Evolutionary conservation across 345 rosid genomes (phyloP).

Genomic region (Diplotaxis tenuifolia): DNA sequence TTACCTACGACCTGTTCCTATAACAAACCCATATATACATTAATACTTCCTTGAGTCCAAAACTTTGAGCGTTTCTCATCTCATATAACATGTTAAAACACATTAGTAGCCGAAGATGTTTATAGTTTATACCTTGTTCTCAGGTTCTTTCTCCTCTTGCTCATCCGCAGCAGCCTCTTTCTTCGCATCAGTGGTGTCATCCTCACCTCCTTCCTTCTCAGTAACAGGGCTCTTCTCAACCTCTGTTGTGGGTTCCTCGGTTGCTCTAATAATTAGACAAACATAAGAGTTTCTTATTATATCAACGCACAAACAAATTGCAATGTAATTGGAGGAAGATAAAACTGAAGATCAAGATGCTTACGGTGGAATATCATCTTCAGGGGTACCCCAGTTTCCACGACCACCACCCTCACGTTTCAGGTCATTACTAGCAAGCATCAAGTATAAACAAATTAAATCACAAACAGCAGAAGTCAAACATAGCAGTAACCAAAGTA

Average conservation of each 20-base stretch:
- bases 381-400: slow-evolving; percentile 84
- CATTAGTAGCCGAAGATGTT: not conserved
- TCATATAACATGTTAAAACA: not conserved
- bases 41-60: not conserved
- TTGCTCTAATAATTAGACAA: slow-evolving; percentile 40
- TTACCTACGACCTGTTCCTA: slow-evolving; percentile 91
- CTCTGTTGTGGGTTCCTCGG: slow-evolving; percentile 56
- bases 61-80: not conserved
- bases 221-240: too few species aligned
- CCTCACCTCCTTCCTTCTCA: too few species aligned
- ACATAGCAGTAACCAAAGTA: not conserved
- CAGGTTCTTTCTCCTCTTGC: slow-evolving; percentile 47
- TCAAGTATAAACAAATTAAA: not conserved
- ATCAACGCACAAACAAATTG: not conserved
- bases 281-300: not conserved
- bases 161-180: slow-evolving; percentile 40
- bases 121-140: slow-evolving; percentile 68
- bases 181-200: slow-evolving; percentile 53
- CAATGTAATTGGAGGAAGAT: not conserved
- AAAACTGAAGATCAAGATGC: slow-evolving; percentile 11
- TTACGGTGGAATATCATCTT: slow-evolving; percentile 73
- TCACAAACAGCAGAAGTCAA: not conserved
- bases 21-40: not conserved
- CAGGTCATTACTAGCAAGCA: slow-evolving; percentile 53
- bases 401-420: slow-evolving; percentile 95